A percentile compares a stretch with the other conserved stretches of the same genome.
Evolutionary conservation across 352 stramenopile genomes (phyloP).

Genomic region (Pythium pyrilobum): DNA sequence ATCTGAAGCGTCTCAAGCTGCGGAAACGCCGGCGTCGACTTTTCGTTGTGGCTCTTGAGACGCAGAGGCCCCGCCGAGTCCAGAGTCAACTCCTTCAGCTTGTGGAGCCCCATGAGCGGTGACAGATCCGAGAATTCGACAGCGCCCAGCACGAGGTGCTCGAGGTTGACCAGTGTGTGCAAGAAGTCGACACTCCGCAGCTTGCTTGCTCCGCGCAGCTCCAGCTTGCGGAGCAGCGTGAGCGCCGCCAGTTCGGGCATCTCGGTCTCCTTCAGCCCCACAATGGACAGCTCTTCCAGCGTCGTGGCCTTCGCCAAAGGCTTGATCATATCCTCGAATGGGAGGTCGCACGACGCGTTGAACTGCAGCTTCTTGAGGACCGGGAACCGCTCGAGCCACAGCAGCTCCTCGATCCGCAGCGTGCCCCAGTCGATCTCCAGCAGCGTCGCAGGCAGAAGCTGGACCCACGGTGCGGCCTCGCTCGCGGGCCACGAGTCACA

Average conservation of each 20-base stretch:
- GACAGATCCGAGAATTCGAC: slow-evolving; percentile 3
- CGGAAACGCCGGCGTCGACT: background rate
- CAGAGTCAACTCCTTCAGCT: slow-evolving; percentile 7
- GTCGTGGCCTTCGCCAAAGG: background rate
- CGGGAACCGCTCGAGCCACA: background rate
- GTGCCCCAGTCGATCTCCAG: background rate
- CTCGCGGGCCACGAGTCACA: no score
- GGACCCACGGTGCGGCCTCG: background rate
- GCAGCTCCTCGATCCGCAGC: background rate
- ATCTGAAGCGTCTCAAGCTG: slow-evolving; percentile 8
- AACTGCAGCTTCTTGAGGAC: slow-evolving; percentile 9
- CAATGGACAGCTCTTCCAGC: slow-evolving; percentile 6
- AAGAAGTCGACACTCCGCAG: slow-evolving; percentile 3
- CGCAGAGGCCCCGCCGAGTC: background rate
- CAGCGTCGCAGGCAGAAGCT: background rate
- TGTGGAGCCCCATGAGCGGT: background rate
- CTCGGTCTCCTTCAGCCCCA: background rate
- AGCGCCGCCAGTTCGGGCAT: background rate
- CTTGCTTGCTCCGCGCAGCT: background rate
- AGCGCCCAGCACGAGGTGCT: background rate
- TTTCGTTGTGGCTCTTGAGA: background rate
- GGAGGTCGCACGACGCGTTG: background rate
- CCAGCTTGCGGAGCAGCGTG: background rate
- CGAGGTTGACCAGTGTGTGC: background rate
- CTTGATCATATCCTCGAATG: background rate